Percentiles rank a stretch among this genome's conserved stretches.
Evolutionary conservation across 2,329 filamentous ascomycete species (phyloP).

Genomic region (Truncatella angustata): DNA sequence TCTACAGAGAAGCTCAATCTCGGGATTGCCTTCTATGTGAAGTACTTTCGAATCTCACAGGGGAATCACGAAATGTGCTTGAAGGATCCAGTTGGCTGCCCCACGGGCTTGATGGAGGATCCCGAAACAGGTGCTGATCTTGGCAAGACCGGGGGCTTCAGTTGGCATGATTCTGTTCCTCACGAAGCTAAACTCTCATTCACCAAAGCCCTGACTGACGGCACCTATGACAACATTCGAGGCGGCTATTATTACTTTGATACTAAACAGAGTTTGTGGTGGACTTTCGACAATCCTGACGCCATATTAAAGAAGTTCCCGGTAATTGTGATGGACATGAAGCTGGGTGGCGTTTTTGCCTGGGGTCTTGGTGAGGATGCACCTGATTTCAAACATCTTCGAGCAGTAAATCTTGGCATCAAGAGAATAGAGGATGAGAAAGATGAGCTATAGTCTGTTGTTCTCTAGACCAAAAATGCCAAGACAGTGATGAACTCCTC

Average conservation of each 20-base stretch:
- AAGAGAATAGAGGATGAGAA: neutral
- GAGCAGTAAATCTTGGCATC: slow-evolving; percentile 18
- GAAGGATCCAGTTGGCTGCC: slow-evolving; percentile 53
- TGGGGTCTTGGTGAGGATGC: slow-evolving; percentile 33
- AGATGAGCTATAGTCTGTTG: slow-evolving; percentile 1
- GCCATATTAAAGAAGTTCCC: slow-evolving; percentile 28
- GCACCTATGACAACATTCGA: slow-evolving; percentile 24
- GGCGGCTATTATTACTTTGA: slow-evolving; percentile 32
- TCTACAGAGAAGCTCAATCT: slow-evolving; percentile 57
- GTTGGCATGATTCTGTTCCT: slow-evolving; percentile 28
- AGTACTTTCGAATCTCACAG: slow-evolving; percentile 60
- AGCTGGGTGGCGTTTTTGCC: slow-evolving; percentile 31
- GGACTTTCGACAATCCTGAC: slow-evolving; percentile 30
- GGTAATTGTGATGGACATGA: slow-evolving; percentile 21
- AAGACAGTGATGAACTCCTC: too few species aligned
- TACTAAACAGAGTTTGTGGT: slow-evolving; percentile 26
- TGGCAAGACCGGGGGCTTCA: slow-evolving; percentile 37
- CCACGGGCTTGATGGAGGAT: slow-evolving; percentile 57
- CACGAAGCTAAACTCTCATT: slow-evolving; percentile 25
- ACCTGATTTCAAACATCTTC: slow-evolving; percentile 25
- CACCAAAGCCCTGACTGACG: slow-evolving; percentile 18
- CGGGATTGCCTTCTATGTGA: slow-evolving; percentile 68
- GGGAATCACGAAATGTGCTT: slow-evolving; percentile 44
- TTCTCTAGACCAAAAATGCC: too few species aligned
- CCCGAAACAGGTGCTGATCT: slow-evolving; percentile 58